A percentile compares a stretch with the other conserved stretches of the same genome.
These are phyloP conservation scores for Obelidium mucronatum DNA, from an alignment of 192 early-diverging fungal genomes.

Conservation along the genomic window DNA sequence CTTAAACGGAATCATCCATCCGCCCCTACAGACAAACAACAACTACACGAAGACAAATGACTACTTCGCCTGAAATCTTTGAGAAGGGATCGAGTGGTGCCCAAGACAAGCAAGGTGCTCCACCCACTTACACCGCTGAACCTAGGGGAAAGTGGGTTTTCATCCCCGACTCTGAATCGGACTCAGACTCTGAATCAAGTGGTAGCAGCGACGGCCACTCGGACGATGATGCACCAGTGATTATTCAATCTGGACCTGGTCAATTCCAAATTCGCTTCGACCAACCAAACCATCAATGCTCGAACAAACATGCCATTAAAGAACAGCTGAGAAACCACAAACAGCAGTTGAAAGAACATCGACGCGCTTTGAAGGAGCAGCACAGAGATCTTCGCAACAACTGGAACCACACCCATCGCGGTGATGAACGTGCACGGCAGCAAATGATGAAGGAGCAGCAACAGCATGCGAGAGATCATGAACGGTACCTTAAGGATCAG, in stretches of 20 bases:
- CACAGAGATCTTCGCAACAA: background rate
- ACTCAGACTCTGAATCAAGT: background rate
- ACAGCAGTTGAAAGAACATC: background rate
- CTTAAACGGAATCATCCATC: background rate
- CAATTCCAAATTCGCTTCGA: background rate
- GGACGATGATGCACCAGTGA: no score
- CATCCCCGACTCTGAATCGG: background rate
- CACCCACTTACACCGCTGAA: background rate
- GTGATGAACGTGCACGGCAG: no score
- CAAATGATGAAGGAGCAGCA: no score
- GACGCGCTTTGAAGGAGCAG: slow-evolving; percentile 1
- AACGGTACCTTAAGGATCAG: slow-evolving; percentile 6
- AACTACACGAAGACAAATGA: background rate
- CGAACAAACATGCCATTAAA: background rate
- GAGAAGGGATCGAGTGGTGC: background rate
- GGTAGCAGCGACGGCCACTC: no score
- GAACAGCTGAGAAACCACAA: background rate
- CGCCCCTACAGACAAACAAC: background rate
- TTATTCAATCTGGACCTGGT: background rate
- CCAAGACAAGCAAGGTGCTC: background rate
- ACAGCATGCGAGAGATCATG: no score
- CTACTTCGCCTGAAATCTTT: background rate
- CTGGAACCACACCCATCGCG: no score
- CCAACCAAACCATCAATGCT: background rate
- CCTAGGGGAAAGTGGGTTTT: background rate